Base-by-base conservation (phyloP, 495 filamentous ascomycete genomes). In the Achaetomiella virescens region DNA sequence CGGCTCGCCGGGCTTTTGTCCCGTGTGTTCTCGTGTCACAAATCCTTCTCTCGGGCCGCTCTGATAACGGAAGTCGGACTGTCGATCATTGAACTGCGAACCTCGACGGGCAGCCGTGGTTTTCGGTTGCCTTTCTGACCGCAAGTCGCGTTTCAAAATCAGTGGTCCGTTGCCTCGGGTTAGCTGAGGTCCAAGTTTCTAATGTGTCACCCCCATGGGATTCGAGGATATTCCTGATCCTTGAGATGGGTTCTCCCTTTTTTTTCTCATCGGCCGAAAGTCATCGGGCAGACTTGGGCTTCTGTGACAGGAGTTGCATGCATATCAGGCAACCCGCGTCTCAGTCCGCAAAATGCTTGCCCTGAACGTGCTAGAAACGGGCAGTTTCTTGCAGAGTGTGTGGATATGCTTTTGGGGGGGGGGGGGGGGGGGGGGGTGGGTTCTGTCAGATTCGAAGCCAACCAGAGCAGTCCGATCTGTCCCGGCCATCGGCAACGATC, bases 201-300 rank as follows among this genome's bases (percentile, higher is more conserved):
- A 36, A 2, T 36, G 35, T 27, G 36, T 42, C 18, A 8, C 5
- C n/a, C 44, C 18, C 24, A 44, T 45, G 41, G 20, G 3, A 29
- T 31, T 53, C 17, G 35, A 18, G 36, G 11, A 15, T 25, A 11
- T 12, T 40, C 36, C 25, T 36, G 25, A 15, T 44, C 17, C 15
- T 6, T 21, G 5, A 14, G 24, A 1, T 1, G 6, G 18, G 14
- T 11, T 4, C 22, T n/a, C 29, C 12, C n/a, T 40, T 2, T 42
- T 14, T 9, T 6, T 25, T 31, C 14, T 42, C 17, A 27, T 3
- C 43, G 52, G 43, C 56, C 56, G 50, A 59, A 59, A 54, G 43
- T 22, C 43, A 42, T 54, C 56, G 56, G 56, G 56, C 50, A 48
- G 49, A 24, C 3, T 54, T 48, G 36, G 55, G 55, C 21, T 45